Conservation (phyloP, 169 alveolate genomes). For the Cryptosporidium ryanae region DNA sequence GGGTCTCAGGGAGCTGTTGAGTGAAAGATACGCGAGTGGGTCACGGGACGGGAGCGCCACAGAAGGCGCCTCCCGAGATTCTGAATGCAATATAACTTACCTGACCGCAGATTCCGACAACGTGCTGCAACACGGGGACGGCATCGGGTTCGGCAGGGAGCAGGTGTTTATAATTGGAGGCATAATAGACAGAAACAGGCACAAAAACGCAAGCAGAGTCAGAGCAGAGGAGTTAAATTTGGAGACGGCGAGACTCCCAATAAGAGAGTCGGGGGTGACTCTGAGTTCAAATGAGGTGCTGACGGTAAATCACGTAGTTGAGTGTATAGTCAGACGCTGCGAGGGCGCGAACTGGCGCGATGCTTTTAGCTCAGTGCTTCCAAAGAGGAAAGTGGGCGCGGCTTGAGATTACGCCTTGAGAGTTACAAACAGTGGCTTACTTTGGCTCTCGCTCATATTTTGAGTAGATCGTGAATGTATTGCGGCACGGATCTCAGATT, state of each 20-base stretch:
- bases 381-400: constrained; percentile 39
- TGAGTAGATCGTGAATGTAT: constrained; percentile 48
- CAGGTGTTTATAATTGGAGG: constrained; percentile 77
- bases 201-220: constrained; percentile 66
- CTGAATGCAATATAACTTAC: constrained; percentile 22
- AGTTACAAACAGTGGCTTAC: too few species aligned
- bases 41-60: neutral
- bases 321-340: constrained; percentile 46
- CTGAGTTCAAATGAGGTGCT: constrained; percentile 41
- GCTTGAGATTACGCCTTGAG: neutral
- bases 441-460: neutral
- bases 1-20: neutral
- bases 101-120: constrained; percentile 80
- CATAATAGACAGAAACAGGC: constrained; percentile 76
- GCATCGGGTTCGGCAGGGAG: constrained; percentile 34
- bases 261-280: constrained; percentile 63
- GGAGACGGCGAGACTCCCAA: constrained; percentile 76
- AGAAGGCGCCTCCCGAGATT: too few species aligned
- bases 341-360: constrained; percentile 33
- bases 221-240: constrained; percentile 75
- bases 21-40: neutral
- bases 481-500: constrained; percentile 66
- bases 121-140: constrained; percentile 3
- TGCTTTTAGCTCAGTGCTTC: constrained; percentile 29
- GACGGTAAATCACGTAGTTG: constrained; percentile 73